Conservation (phyloP, 768 basidiomycete species). For the Leccinum variicolor region DNA sequence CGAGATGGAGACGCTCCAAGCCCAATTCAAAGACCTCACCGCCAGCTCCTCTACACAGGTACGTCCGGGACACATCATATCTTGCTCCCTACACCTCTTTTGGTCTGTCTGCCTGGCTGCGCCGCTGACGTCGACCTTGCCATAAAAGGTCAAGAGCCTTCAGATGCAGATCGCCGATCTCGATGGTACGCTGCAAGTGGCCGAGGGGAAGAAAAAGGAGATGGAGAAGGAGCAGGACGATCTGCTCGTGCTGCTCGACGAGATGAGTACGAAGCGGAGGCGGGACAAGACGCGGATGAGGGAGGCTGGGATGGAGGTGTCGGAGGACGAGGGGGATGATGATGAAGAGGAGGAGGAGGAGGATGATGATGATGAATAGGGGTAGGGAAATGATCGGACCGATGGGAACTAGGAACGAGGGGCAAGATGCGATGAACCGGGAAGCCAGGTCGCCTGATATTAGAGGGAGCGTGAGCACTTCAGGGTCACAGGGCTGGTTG, state of each 20-base stretch:
- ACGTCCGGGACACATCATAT: neutral
- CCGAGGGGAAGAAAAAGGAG: slow-evolving; percentile 70
- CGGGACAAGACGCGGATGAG: slow-evolving; percentile 78
- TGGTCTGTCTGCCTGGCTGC: neutral
- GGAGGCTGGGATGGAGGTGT: slow-evolving; percentile 78
- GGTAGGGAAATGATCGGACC: neutral
- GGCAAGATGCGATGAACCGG: neutral
- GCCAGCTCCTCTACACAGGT: slow-evolving; percentile 40
- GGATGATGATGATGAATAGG: slow-evolving; percentile 27
- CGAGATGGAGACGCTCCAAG: slow-evolving; percentile 71
- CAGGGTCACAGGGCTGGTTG: neutral
- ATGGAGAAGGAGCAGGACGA: slow-evolving; percentile 97
- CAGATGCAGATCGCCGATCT: slow-evolving; percentile 46
- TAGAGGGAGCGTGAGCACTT: neutral
- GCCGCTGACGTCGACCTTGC: neutral
- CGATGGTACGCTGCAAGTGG: slow-evolving; percentile 43
- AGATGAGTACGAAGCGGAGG: slow-evolving; percentile 81
- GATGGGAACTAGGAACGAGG: neutral
- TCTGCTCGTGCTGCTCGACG: slow-evolving; percentile 87
- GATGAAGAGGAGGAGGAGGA: slow-evolving; percentile 49
- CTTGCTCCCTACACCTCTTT: neutral
- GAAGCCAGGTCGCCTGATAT: neutral
- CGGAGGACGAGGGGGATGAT: slow-evolving; percentile 86
- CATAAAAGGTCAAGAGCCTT: slow-evolving; percentile 41
- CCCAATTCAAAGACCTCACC: slow-evolving; percentile 45